Conservation (phyloP, 1,284 basidiomycete genomes). For the Crepidotus sp. region DNA sequence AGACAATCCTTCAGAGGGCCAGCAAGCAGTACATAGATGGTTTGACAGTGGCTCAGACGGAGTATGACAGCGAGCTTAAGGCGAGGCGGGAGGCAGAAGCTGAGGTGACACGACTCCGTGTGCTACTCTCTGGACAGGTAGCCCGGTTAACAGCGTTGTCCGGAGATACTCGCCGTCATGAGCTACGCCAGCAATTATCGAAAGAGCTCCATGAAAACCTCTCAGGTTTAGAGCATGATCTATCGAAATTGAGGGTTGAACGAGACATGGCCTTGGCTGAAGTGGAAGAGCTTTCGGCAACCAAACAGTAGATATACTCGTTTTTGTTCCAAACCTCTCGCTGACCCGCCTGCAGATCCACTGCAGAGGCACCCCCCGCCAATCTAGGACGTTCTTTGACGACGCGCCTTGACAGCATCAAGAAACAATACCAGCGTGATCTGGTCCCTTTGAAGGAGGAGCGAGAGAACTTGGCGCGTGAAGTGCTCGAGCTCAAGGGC, state of each 20-base stretch:
- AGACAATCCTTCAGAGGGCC: constrained; percentile 45
- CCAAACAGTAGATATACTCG: constrained; percentile 47
- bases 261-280: constrained; percentile 89
- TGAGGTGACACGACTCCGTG: constrained; percentile 78
- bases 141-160: constrained; percentile 77
- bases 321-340: not conserved
- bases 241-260: constrained; percentile 83
- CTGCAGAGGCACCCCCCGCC: constrained; percentile 35
- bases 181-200: constrained; percentile 70
- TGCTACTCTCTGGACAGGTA: constrained; percentile 84
- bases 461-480: constrained; percentile 70
- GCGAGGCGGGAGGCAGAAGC: constrained; percentile 85
- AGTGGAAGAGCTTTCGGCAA: constrained; percentile 79
- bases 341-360: constrained; percentile 21
- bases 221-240: constrained; percentile 72
- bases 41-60: constrained; percentile 83
- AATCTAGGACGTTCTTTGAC: constrained; percentile 71
- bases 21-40: constrained; percentile 92
- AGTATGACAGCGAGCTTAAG: constrained; percentile 87
- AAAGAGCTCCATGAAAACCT: constrained; percentile 75
- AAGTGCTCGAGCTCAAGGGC: constrained; percentile 83
- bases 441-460: constrained; percentile 79
- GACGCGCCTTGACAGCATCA: constrained; percentile 83
- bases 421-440: constrained; percentile 80
- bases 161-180: constrained; percentile 69